Base-by-base conservation (phyloP, 345 rosid species). In the Corchorus capsularis region DNA sequence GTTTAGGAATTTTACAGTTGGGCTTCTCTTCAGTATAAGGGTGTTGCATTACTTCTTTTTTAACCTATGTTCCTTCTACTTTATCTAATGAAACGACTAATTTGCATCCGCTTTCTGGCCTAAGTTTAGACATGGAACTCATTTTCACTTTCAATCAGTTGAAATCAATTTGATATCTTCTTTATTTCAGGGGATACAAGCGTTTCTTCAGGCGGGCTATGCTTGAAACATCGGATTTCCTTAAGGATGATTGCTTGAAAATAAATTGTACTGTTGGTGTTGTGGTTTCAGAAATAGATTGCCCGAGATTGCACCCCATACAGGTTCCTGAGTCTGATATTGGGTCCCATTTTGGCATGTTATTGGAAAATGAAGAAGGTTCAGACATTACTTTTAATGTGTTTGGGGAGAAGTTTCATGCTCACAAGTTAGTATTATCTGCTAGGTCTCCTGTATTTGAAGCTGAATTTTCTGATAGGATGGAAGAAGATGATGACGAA, bases 191-290 rank as follows among this genome's bases (percentile, higher is more conserved):
- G 99, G 98, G 98, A 5, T 93, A 94, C 85, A 94, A 94, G 86
- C 97, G 98, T 1, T 94, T 94, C 71, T 91, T 90, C 64, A 84
- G 95, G 79, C 85, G 98, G 80, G 81, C 87, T 20, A 72, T 89
- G 89, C 85, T 93, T 39, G 98, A 95, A 83, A 57, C 93, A 6
- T 95, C 98, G 1, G 97, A 95, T 77, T 91, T 88, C 72, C 92
- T 95, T 0, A 92, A 93, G 82, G 93, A 94, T 77, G 98, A 94
- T 80, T 94, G 98, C 84, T 74, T 93, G 84, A 93, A 86, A 80
- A 90, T 95, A 49, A 89, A 90, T 70, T 95, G 99, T 82, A 93
- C 98, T 0, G 98, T 92, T 35, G 99, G 99, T 53, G 98, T 95
- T 82, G 97, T 93, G 79, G 92, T 93, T 76, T 95, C 97, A 1